Conservation (phyloP, 2,329 filamentous ascomycete genomes). For the Beauveria medogensis region DNA sequence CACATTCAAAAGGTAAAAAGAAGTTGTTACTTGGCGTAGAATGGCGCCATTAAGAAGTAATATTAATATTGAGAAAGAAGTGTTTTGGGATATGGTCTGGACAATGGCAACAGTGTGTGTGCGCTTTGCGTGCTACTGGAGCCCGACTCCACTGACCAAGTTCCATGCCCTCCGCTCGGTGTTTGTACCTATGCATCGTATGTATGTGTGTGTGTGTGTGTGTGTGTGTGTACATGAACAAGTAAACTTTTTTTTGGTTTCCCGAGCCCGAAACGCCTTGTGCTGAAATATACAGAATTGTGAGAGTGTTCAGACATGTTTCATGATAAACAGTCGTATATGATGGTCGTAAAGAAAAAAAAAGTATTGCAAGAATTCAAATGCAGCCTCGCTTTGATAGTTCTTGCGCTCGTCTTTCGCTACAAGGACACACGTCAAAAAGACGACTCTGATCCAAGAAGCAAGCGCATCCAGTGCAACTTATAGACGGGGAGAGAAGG, state of each 20-base stretch:
- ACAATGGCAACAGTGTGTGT: background rate
- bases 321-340: background rate
- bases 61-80: background rate
- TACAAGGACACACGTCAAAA: too few relatives aligned
- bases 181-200: background rate
- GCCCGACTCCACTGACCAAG: background rate
- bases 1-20: background rate
- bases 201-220: background rate
- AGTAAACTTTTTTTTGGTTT: background rate
- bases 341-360: background rate
- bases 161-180: background rate
- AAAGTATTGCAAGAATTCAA: background rate
- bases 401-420: background rate
- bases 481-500: too few relatives aligned
- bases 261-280: constrained; percentile 2
- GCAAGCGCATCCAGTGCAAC: too few relatives aligned
- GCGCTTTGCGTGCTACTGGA: constrained; percentile 4
- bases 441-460: too few relatives aligned
- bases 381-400: background rate
- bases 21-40: background rate
- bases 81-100: background rate
- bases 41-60: background rate
- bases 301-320: background rate
- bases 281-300: background rate
- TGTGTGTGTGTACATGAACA: constrained; percentile 6